Conservation (phyloP, 768 basidiomycete species). For the Rhodotorula graminis region DNA sequence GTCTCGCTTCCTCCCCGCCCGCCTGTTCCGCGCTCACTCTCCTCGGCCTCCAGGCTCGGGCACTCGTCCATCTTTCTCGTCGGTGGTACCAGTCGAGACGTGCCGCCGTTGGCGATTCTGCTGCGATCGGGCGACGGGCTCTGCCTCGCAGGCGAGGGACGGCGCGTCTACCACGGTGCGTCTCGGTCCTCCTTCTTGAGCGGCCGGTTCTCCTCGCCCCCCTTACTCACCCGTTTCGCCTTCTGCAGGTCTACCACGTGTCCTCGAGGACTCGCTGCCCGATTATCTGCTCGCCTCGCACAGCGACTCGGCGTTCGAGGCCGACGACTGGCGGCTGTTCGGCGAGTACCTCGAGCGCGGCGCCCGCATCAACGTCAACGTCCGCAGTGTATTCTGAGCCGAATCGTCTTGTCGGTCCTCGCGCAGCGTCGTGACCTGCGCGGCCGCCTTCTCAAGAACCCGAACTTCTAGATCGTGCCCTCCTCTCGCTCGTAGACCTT, state of each 20-base stretch:
- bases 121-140: slow-evolving; percentile 86
- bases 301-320: not conserved
- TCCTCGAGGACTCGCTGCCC: slow-evolving; percentile 76
- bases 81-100: slow-evolving; percentile 72
- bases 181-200: no score
- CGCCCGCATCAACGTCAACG: slow-evolving; percentile 83
- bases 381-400: slow-evolving; percentile 58
- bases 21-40: not conserved
- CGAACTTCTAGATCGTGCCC: no score
- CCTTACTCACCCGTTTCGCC: not conserved
- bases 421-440: no score
- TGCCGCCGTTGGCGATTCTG: slow-evolving; percentile 70
- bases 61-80: slow-evolving; percentile 85
- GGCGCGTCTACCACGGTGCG: slow-evolving; percentile 89
- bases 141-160: slow-evolving; percentile 85
- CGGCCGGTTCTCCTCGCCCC: not conserved
- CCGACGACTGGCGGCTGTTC: slow-evolving; percentile 55
- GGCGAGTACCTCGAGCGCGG: slow-evolving; percentile 58
- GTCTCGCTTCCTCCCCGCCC: slow-evolving; percentile 43
- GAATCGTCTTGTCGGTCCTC: no score
- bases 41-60: slow-evolving; percentile 62
- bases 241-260: slow-evolving; percentile 69
- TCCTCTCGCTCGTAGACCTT: no score
- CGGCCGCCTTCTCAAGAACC: no score
- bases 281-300: slow-evolving; percentile 36